These are phyloP conservation scores for Alternaria conjuncta DNA, from an alignment of 2,329 filamentous ascomycete genomes.

Conservation along the genomic window DNA sequence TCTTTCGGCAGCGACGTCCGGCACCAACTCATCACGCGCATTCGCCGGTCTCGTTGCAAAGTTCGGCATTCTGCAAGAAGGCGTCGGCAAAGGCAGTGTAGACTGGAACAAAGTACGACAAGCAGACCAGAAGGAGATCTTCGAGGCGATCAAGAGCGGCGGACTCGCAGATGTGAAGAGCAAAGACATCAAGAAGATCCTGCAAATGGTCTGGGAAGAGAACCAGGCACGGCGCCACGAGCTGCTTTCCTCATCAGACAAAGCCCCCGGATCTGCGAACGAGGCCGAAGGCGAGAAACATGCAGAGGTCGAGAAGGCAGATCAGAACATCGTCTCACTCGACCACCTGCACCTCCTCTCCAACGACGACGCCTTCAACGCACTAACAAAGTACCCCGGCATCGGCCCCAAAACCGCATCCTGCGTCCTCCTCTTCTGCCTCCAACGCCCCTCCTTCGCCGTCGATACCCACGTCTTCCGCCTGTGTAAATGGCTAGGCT, in stretches of 20 bases:
- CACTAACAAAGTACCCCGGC: slow-evolving; percentile 65
- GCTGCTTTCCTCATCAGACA: slow-evolving; percentile 49
- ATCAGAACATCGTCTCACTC: slow-evolving; percentile 68
- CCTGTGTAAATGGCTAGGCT: slow-evolving; percentile 66
- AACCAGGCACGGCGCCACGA: slow-evolving; percentile 65
- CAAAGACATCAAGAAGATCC: slow-evolving; percentile 73
- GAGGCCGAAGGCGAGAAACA: slow-evolving; percentile 60
- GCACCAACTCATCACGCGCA: slow-evolving; percentile 68
- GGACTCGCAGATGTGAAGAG: slow-evolving; percentile 76
- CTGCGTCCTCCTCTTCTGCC: slow-evolving; percentile 69
- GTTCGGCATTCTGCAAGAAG: slow-evolving; percentile 68
- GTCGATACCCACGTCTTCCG: slow-evolving; percentile 73
- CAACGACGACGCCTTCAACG: slow-evolving; percentile 63
- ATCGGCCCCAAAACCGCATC: slow-evolving; percentile 72
- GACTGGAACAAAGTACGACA: slow-evolving; percentile 75
- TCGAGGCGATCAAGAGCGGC: slow-evolving; percentile 71
- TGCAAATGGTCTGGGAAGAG: slow-evolving; percentile 74
- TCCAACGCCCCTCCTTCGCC: slow-evolving; percentile 68
- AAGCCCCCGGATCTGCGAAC: slow-evolving; percentile 51
- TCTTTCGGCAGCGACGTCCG: slow-evolving; percentile 66
- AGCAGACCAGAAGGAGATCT: slow-evolving; percentile 66
- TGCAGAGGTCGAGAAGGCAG: slow-evolving; percentile 63
- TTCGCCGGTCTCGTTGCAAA: slow-evolving; percentile 68
- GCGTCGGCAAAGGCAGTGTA: slow-evolving; percentile 73
- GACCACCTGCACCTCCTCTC: slow-evolving; percentile 65